Evolutionary conservation across 140 eudicot genomes (phyloP).

Genomic region (Cichorium intybus): DNA sequence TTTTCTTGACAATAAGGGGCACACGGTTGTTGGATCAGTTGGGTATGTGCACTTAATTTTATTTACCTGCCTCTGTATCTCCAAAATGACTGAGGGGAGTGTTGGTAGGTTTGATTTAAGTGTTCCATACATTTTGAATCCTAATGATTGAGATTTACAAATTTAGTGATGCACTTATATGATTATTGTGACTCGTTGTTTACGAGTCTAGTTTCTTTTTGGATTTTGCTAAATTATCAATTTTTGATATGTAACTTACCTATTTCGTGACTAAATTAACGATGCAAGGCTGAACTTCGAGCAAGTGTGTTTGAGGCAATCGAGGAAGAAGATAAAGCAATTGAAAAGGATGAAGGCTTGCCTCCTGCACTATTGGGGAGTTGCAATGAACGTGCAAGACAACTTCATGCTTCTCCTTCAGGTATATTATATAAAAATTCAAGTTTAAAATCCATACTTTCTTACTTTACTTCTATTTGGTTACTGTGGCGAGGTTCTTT

Average conservation of each 20-base stretch:
- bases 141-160: background rate
- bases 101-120: background rate
- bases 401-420: constrained; percentile 85
- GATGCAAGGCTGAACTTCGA: constrained; percentile 81
- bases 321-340: constrained; percentile 79
- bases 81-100: background rate
- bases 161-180: background rate
- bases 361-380: constrained; percentile 96
- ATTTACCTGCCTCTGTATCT: background rate
- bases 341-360: constrained; percentile 78
- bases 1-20: background rate
- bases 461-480: background rate
- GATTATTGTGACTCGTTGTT: background rate
- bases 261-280: background rate
- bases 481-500: background rate
- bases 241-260: constrained; percentile 2
- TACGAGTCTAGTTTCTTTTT: background rate
- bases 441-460: background rate
- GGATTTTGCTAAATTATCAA: background rate
- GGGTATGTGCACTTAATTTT: background rate
- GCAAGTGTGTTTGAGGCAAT: constrained; percentile 97
- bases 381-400: constrained; percentile 91
- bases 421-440: constrained; percentile 33
- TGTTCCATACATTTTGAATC: background rate
- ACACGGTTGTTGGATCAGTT: constrained; percentile 11